Base-by-base conservation (phyloP, 352 stramenopile genomes). In the Hyaloperonospora brassicae region DNA sequence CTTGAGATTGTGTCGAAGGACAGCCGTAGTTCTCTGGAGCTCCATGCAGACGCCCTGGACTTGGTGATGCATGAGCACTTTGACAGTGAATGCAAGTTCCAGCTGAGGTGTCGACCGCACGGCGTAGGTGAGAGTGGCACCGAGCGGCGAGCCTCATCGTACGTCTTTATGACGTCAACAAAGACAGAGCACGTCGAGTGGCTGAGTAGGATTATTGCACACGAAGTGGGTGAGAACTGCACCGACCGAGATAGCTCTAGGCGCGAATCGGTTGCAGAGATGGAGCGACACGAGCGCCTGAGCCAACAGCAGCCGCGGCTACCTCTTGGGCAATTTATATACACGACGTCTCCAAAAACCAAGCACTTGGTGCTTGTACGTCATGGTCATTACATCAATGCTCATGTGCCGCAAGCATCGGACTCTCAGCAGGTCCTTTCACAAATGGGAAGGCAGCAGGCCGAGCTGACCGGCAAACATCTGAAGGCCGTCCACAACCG, bases 331-430 rank as follows among this genome's bases (percentile, higher is more conserved):
- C 68, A 64, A 11, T 76, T 88, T 5, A 54, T 86, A 40, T 85
- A 75, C 51, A 59, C 76, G 1, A 68, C 72, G 21, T 70, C 70
- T 23, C 74, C 81, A 17, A 73, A 76, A 47, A 86, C 71, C 30
- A 83, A 82, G 17, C 79, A 92, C 58, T 70, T 93, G 27, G 76
- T 93, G 34, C 52, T 93, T 21, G 62, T 90, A 9, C 82, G 82
- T 27, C 82, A 93, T 47, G 82, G 82, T 10, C 82, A 93, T 47
- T 93, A 93, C 55, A 72, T 90, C 21, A 89, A 90, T 56, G 82
- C 82, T 0, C 74, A 90, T 46, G 61, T 70, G 30, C 79, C 72
- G 30, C 61, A 81, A 30, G 70, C 73, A 1, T 68, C 62, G 1
- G 82, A 90, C 27, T 62, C 67, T 21, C 55, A 89, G 44, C 80